These are phyloP conservation scores for Nymphaea colorata DNA, from an alignment of 164 flowering plant species.

Conservation along the genomic window DNA sequence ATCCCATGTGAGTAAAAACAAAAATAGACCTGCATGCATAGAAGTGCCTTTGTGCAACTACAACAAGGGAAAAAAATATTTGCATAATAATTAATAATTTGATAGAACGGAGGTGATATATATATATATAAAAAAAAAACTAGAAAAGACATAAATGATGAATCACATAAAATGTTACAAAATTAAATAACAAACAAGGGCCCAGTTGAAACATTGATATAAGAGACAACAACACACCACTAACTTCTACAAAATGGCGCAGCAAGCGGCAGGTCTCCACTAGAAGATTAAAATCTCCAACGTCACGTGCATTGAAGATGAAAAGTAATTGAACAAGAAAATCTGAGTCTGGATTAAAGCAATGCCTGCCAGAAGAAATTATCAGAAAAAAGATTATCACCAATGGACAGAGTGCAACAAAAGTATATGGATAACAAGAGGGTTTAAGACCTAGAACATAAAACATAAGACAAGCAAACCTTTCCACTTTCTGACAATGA, in stretches of 20 bases:
- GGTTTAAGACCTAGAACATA: neutral
- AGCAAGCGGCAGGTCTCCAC: slow-evolving; percentile 67
- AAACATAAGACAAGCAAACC: slow-evolving; percentile 23
- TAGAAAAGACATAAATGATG: neutral
- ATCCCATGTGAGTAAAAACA: no score
- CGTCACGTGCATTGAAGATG: slow-evolving; percentile 57
- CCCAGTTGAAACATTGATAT: neutral
- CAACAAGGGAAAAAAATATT: no score
- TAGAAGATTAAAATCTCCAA: slow-evolving; percentile 48
- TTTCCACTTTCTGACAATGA: slow-evolving; percentile 56
- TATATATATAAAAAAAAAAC: no score
- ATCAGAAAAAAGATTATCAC: neutral
- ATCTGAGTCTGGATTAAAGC: slow-evolving; percentile 65
- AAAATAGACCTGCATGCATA: no score
- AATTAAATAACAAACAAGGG: neutral
- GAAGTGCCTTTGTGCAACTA: no score
- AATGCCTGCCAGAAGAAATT: slow-evolving; percentile 37
- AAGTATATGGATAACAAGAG: no score
- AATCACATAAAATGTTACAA: neutral
- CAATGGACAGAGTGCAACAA: no score
- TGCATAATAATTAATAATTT: no score
- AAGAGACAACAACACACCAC: slow-evolving; percentile 27
- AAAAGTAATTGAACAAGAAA: slow-evolving; percentile 70
- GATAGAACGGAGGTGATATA: no score
- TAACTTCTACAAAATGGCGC: slow-evolving; percentile 34